Base-by-base conservation (phyloP, 2,329 filamentous ascomycete genomes). In the Fusarium hostae region DNA sequence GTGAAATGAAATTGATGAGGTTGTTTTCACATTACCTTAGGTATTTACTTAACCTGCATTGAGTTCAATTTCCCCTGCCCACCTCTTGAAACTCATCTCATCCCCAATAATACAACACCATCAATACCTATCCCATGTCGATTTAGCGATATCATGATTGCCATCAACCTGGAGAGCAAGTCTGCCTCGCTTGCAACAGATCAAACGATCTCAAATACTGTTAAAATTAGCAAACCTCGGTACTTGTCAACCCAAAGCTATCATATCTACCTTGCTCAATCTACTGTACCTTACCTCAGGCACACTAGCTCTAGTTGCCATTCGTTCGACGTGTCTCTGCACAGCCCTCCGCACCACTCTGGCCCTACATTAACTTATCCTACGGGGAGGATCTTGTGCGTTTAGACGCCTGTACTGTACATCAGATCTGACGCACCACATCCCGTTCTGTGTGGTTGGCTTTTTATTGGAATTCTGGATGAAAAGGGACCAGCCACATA, bases 251-350 rank as follows among this genome's bases (percentile, higher is more conserved):
- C n/a, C 41, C 37, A 41, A 35, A 56, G 32, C 52, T 7, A 32
- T 40, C 34, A n/a, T 20, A 18, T 20, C 9, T 39, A 48, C 20
- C 45, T 48, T 32, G 32, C 28, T 12, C 47, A 34, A 50, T 22
- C 47, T 26, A 22, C 32, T 26, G 47, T 61, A 45, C 51, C 44
- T 65, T 22, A 56, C 43, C 15, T 54, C 37, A 34, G 56, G 52
- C 28, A 52, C 26, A 39, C 48, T 52, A 56, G 50, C 58, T 70
- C 47, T 62, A 47, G 40, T 57, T 69, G 67, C 62, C 62, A 55
- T 70, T 70, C 59, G 66, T 65, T 74, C 69, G 50, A 76, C 72
- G 70, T 75, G 68, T 76, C 71, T 68, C 59, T 76, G 68, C 74
- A 75, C 70, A 75, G 74, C 72, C 74, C 74, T 75, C 66, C 56